Evolutionary conservation across 2,329 filamentous ascomycete species (phyloP).

Genomic region (Colletotrichum sp.): DNA sequence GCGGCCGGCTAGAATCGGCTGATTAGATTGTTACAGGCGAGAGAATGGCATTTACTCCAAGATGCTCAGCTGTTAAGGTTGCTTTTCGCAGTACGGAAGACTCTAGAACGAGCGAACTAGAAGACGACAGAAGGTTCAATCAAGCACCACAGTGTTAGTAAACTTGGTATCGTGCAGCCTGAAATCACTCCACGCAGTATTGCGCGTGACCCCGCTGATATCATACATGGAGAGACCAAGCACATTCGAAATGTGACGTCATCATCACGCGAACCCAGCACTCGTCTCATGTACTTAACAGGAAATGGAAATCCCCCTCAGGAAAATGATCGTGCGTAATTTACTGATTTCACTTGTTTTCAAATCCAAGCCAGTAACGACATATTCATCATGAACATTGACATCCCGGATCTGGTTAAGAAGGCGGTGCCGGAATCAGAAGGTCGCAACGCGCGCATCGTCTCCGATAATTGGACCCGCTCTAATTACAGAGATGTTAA

Average conservation of each 20-base stretch:
- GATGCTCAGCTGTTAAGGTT: accelerated
- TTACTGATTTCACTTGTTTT: not conserved
- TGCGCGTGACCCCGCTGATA: not conserved
- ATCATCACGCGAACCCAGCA: not conserved
- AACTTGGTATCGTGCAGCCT: not conserved
- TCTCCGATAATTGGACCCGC: conserved; percentile 33
- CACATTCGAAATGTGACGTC: not conserved
- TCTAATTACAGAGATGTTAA: conserved; percentile 44
- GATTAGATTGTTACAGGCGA: accelerated
- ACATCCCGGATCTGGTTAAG: conserved; percentile 34
- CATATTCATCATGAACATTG: conserved; percentile 26
- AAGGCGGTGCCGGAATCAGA: conserved; percentile 33
- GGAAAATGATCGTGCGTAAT: accelerated
- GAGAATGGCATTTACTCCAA: not conserved
- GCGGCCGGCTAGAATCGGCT: not conserved
- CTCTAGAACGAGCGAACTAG: accelerated
- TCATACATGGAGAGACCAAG: not conserved
- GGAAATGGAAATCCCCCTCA: no score
- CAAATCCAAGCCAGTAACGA: not conserved
- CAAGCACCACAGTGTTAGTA: not conserved
- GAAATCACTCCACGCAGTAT: not conserved
- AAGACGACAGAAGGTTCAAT: accelerated
- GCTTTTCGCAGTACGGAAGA: accelerated
- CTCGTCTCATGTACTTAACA: not conserved
- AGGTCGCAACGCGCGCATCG: conserved; percentile 33